phyloP scores from a whole-genome alignment of 371 early-diverging fungal species.

The Mortierella sp. region DNA sequence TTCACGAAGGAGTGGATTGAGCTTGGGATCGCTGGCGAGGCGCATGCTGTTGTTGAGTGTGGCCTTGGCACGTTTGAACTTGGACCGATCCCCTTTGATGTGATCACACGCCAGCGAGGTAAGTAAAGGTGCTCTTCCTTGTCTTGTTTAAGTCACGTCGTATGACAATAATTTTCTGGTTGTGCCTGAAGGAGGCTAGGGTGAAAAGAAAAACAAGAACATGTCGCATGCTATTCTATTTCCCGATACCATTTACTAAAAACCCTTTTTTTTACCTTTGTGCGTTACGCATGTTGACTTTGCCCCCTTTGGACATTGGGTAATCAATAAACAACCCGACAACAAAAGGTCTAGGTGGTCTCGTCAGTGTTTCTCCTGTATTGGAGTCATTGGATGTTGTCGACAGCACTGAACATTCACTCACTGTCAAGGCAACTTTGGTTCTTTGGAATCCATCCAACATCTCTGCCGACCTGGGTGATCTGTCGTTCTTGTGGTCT shows the following conservation, averaged over 20 bases:
- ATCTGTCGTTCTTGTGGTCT: conserved; percentile 43
- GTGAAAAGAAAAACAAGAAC: neutral
- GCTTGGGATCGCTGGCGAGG: conserved; percentile 44
- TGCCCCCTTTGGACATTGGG: neutral
- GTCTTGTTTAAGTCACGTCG: neutral
- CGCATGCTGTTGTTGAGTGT: conserved; percentile 40
- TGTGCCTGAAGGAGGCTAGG: neutral
- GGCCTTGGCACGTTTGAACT: conserved; percentile 55
- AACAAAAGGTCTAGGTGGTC: conserved; percentile 42
- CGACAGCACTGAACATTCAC: conserved; percentile 43
- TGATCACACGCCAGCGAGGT: conserved; percentile 43
- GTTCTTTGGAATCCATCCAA: conserved; percentile 47
- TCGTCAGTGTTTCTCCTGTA: conserved; percentile 27
- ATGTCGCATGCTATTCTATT: neutral
- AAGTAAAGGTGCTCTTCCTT: neutral
- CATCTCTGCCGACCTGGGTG: conserved; percentile 45
- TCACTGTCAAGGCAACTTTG: conserved; percentile 40
- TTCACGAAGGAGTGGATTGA: conserved; percentile 45
- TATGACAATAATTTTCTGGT: conserved; percentile 7
- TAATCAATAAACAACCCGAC: conserved; percentile 3
- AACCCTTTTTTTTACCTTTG: neutral
- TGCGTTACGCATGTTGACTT: neutral
- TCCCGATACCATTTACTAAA: neutral
- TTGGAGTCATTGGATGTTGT: conserved; percentile 47
- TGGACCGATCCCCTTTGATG: conserved; percentile 50